Evolutionary conservation across 164 flowering plant species (phyloP).

Genomic region (Dillenia suffruticosa): DNA sequence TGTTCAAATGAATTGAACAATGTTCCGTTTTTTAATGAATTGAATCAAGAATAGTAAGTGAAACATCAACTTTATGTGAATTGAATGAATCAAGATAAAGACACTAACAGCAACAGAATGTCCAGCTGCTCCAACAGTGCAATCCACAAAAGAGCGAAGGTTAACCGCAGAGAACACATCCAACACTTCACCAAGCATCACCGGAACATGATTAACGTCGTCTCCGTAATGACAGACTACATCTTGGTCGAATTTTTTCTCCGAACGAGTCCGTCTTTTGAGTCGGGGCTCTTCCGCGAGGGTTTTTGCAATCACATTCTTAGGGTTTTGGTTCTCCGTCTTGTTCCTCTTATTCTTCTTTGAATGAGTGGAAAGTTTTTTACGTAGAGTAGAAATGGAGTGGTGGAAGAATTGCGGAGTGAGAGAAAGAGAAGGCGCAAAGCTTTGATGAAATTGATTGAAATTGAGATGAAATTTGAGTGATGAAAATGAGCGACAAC

Average conservation of each 20-base stretch:
- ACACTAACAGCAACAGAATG: conserved; percentile 80
- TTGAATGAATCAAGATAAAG: neutral
- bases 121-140: conserved; percentile 94
- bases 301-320: neutral
- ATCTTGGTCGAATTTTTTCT: conserved; percentile 41
- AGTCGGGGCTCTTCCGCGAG: conserved; percentile 11
- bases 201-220: conserved; percentile 56
- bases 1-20: neutral
- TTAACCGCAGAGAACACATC: conserved; percentile 54
- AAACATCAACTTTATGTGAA: too few species aligned
- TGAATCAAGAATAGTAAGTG: neutral
- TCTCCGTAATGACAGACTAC: conserved; percentile 19
- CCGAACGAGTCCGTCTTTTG: conserved; percentile 87
- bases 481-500: too few species aligned
- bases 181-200: conserved; percentile 83
- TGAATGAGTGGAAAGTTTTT: too few species aligned
- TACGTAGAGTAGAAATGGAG: too few species aligned
- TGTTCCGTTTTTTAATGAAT: neutral
- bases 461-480: too few species aligned
- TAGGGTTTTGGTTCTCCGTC: neutral
- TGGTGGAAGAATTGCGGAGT: too few species aligned
- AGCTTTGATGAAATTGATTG: too few species aligned
- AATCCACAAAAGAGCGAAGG: conserved; percentile 75
- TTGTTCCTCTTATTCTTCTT: neutral
- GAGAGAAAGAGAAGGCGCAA: too few species aligned